These are phyloP conservation scores for Waltiozyma sp. DNA, from an alignment of 1,139 yeast genomes.

Conservation along the genomic window DNA sequence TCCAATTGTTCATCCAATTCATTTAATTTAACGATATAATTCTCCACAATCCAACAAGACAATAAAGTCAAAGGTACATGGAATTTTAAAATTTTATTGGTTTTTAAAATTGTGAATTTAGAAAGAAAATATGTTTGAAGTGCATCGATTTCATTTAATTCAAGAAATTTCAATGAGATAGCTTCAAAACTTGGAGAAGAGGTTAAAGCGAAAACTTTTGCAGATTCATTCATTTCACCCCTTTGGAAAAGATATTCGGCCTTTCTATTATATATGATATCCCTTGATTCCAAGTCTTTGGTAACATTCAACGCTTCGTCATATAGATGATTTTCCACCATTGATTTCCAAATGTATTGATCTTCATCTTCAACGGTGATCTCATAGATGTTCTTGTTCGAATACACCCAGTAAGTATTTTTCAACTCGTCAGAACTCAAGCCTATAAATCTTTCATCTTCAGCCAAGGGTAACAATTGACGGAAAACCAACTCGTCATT, in stretches of 20 bases:
- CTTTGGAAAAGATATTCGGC: constrained; percentile 43
- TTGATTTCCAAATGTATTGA: constrained; percentile 64
- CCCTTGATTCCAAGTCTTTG: constrained; percentile 28
- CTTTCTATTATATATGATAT: constrained; percentile 48
- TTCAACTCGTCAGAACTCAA: constrained; percentile 45
- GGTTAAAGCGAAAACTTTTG: constrained; percentile 42
- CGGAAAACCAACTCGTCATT: constrained; percentile 35
- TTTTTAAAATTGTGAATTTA: constrained; percentile 31
- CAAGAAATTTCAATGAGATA: constrained; percentile 54
- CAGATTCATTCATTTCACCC: constrained; percentile 38
- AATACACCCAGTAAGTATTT: constrained; percentile 45
- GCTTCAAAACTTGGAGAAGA: constrained; percentile 65
- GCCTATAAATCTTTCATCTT: constrained; percentile 38
- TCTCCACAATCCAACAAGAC: constrained; percentile 78
- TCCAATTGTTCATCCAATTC: constrained; percentile 31
- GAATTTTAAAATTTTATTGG: constrained; percentile 25
- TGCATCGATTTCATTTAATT: constrained; percentile 22
- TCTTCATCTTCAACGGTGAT: constrained; percentile 60
- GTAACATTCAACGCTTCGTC: constrained; percentile 53
- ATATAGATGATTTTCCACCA: constrained; percentile 50
- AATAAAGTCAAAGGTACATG: constrained; percentile 48
- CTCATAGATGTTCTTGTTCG: constrained; percentile 46
- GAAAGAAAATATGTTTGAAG: constrained; percentile 46
- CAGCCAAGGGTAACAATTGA: constrained; percentile 26
- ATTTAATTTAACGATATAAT: constrained; percentile 41